Percentiles rank a stretch among this genome's conserved stretches.
These are phyloP conservation scores for Verticillium isaacii DNA, from an alignment of 2,329 filamentous ascomycete genomes.

Conservation along the genomic window DNA sequence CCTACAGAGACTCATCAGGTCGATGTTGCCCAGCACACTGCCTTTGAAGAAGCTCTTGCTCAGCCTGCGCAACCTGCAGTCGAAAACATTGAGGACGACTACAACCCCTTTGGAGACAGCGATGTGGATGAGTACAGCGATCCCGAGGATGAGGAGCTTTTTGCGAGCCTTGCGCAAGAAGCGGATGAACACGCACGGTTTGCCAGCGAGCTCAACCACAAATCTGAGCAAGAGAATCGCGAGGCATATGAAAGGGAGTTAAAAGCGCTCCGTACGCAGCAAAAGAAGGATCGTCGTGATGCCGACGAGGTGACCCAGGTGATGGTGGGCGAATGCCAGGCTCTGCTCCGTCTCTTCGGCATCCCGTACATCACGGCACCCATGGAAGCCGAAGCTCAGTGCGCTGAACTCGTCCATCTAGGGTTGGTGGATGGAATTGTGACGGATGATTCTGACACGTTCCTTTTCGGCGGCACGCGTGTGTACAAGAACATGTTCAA, in stretches of 20 bases:
- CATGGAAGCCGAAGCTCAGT: conserved; percentile 98
- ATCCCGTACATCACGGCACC: conserved; percentile 95
- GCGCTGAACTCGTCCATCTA: conserved; percentile 80
- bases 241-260: conserved; percentile 84
- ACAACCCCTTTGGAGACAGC: conserved; percentile 46
- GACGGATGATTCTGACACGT: conserved; percentile 94
- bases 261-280: conserved; percentile 81
- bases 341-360: conserved; percentile 83
- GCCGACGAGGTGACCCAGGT: conserved; percentile 95
- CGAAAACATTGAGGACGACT: conserved; percentile 20
- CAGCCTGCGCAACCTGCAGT: conserved; percentile 1
- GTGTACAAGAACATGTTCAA: conserved; percentile 99
- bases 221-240: conserved; percentile 62
- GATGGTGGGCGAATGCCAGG: conserved; percentile 94
- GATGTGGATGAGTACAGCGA: conserved; percentile 77
- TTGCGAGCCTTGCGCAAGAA: conserved; percentile 82
- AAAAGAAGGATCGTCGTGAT: conserved; percentile 92
- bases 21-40: neutral
- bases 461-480: conserved; percentile 91
- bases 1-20: conserved; percentile 20
- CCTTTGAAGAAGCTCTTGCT: neutral
- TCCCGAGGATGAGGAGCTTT: conserved; percentile 85
- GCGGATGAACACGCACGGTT: conserved; percentile 93
- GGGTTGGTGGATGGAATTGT: conserved; percentile 96
- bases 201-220: conserved; percentile 78